phyloP scores from a whole-genome alignment of 2,329 filamentous ascomycete genomes.

The Sphaerulina populicola region DNA sequence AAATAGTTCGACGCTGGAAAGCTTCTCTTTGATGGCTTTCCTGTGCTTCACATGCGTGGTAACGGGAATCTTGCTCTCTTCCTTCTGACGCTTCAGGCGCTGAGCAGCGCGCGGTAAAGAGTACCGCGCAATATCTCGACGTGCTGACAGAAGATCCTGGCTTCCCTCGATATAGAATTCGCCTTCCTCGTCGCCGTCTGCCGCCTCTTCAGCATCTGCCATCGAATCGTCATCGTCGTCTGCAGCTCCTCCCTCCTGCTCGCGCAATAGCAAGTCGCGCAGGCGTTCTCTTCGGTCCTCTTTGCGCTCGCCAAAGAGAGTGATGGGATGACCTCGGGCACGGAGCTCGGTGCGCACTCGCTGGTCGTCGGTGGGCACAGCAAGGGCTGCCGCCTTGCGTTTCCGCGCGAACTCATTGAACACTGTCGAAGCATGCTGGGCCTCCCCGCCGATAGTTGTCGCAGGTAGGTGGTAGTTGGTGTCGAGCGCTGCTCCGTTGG shows the following conservation, averaged over 20 bases:
- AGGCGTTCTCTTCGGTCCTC: slow-evolving; percentile 79
- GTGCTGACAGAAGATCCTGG: slow-evolving; percentile 62
- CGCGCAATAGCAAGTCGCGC: slow-evolving; percentile 63
- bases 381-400: slow-evolving; percentile 75
- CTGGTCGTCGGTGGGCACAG: slow-evolving; percentile 87
- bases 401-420: slow-evolving; percentile 86
- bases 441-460: slow-evolving; percentile 56
- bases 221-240: slow-evolving; percentile 49
- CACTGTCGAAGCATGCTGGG: slow-evolving; percentile 77
- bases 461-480: slow-evolving; percentile 75
- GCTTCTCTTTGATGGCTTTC: slow-evolving; percentile 74
- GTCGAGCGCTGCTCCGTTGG: slow-evolving; percentile 50
- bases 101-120: slow-evolving; percentile 74
- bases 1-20: slow-evolving; percentile 79
- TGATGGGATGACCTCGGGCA: slow-evolving; percentile 86
- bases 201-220: slow-evolving; percentile 51
- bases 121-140: slow-evolving; percentile 71
- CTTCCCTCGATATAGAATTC: slow-evolving; percentile 91
- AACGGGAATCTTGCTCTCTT: slow-evolving; percentile 73
- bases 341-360: slow-evolving; percentile 73
- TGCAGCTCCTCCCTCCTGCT: slow-evolving; percentile 51
- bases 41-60: slow-evolving; percentile 88
- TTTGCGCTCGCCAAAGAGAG: slow-evolving; percentile 83
- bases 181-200: slow-evolving; percentile 68
- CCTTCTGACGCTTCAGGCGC: slow-evolving; percentile 66